Base-by-base conservation (phyloP, 768 basidiomycete species). In the Hypholoma fasciculare region DNA sequence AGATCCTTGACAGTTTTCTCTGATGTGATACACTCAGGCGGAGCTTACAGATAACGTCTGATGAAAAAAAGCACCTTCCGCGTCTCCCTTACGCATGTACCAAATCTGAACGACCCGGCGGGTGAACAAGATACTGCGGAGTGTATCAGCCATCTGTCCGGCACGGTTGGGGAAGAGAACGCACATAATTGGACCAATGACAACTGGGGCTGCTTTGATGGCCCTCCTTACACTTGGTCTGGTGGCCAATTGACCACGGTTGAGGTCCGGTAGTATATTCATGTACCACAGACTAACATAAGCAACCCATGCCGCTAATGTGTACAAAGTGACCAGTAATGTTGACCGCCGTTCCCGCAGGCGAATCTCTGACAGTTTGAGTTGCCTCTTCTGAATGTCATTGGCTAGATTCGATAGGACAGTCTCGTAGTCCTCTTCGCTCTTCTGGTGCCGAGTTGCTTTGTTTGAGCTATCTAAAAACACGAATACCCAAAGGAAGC, bases 91-190 rank as follows among this genome's bases (percentile, higher is more conserved):
- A 56, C 88, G 79, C 19, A 82, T 82, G 65, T 92, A 94, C 91
- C 90, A 93, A 57, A 88, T 79, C 69, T 93, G 90, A 56, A 93
- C 88, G 54, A 94, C 87, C 39, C 92, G 76, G 36, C 92, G 81
- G 14, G 86, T 83, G 67, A 93, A 92, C 49, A 94, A 71, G 37
- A 92, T 86, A 86, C 70, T 52, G 49, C 37, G 54, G 17, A 48
- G 37, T 40, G 23, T 37, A 57, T 63, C 27, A 63, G 60, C 30
- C n/a, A 51, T 38, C 27, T 19, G 8, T 23, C 40, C 23, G 20
- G 26, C 16, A 12, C 14, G 23, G 4, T 6, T 26, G 16, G 20
- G 14, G 37, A 40, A 53, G 17, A 12, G 17, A 12, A 85, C 90
- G 63, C 70, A 96, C 94, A 90, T 63, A 48, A 95, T 79, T 4